Percentiles rank a stretch among this genome's conserved stretches.
phyloP scores from a whole-genome alignment of 148 eudicot genomes.

The Beta vulgaris region DNA sequence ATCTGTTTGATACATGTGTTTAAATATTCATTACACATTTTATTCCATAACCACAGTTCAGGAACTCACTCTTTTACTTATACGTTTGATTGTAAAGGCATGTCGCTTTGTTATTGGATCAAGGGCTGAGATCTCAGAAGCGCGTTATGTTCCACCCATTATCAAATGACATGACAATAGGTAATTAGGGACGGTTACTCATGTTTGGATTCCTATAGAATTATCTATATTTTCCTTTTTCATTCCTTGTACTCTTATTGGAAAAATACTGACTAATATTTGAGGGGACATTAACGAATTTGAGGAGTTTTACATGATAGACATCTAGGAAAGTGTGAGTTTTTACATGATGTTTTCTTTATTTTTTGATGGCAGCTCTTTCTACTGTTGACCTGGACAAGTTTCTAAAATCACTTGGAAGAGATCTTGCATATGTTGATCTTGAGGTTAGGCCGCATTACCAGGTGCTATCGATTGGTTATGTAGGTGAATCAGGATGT shows the following conservation, averaged over 20 bases:
- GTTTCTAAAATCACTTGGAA: constrained; percentile 73
- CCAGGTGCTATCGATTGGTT: neutral
- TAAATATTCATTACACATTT: neutral
- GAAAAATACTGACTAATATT: neutral
- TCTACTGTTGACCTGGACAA: constrained; percentile 58
- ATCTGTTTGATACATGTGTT: neutral
- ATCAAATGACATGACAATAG: constrained; percentile 73
- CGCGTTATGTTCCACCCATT: constrained; percentile 84
- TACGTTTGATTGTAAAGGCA: constrained; percentile 37
- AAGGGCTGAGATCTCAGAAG: constrained; percentile 60
- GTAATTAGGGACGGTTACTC: constrained; percentile 37
- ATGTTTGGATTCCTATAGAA: neutral
- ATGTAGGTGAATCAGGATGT: neutral
- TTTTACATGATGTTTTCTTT: constrained; percentile 5
- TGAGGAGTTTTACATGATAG: neutral
- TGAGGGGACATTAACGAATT: neutral
- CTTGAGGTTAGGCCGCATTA: constrained; percentile 57
- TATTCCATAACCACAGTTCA: neutral
- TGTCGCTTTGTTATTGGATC: constrained; percentile 59
- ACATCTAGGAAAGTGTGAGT: neutral
- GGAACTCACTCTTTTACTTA: constrained; percentile 12
- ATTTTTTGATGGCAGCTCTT: constrained; percentile 51
- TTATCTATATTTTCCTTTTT: neutral
- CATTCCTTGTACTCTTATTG: neutral
- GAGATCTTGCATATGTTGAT: constrained; percentile 68